These are phyloP conservation scores for Tremella fuciformis DNA, from an alignment of 768 basidiomycete genomes.

Conservation along the genomic window DNA sequence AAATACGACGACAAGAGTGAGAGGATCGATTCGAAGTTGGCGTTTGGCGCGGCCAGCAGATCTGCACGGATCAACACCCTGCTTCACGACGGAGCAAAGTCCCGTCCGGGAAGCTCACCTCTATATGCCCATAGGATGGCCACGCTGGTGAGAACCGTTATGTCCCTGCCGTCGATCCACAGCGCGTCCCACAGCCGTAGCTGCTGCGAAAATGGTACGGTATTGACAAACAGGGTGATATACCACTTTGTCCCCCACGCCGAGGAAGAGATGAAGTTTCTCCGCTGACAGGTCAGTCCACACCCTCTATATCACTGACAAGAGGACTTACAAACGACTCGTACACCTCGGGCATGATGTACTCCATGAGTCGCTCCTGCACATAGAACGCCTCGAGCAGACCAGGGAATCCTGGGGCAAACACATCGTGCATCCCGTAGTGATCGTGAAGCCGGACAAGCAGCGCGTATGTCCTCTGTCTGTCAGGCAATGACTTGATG, in stretches of 20 bases:
- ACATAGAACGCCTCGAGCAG: conserved; percentile 93
- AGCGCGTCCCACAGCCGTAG: conserved; percentile 93
- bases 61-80: conserved; percentile 56
- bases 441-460: conserved; percentile 84
- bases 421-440: conserved; percentile 82
- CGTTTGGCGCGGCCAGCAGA: conserved; percentile 72
- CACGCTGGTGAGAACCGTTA: conserved; percentile 78
- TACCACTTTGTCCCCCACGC: conserved; percentile 99
- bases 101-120: conserved; percentile 58
- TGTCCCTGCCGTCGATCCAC: conserved; percentile 81
- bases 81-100: not conserved
- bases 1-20: conserved; percentile 92
- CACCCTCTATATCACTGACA: not conserved
- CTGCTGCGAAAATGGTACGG: conserved; percentile 92
- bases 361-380: conserved; percentile 82
- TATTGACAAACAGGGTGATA: conserved; percentile 93
- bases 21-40: conserved; percentile 85
- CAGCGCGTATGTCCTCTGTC: conserved; percentile 68
- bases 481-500: not conserved
- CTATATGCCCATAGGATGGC: conserved; percentile 88
- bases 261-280: conserved; percentile 85
- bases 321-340: conserved; percentile 62
- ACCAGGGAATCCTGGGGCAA: conserved; percentile 91
- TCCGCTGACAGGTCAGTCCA: conserved; percentile 55
- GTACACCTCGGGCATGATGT: conserved; percentile 85